A percentile compares a stretch with the other conserved stretches of the same genome.
Evolutionary conservation across 768 basidiomycete genomes (phyloP).

Genomic region (Tricholoma terreum): DNA sequence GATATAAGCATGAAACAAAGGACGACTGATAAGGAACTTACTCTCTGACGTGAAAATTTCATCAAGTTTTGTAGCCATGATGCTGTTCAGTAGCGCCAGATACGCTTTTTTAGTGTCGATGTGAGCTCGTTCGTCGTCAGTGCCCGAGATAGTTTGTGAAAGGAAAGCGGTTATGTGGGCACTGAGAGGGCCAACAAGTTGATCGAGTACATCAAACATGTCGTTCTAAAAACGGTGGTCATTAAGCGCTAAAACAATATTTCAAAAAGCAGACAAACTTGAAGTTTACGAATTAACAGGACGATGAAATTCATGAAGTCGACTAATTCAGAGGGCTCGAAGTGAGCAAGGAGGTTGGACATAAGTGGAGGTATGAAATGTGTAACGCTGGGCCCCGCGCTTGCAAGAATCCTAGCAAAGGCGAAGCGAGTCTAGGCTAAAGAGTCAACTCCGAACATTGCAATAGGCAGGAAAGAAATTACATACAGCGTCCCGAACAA

Average conservation of each 20-base stretch:
- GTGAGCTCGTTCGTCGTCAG: slow-evolving; percentile 81
- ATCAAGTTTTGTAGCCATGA: slow-evolving; percentile 80
- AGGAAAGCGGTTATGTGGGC: slow-evolving; percentile 77
- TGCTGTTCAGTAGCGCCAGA: slow-evolving; percentile 72
- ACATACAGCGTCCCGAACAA: slow-evolving; percentile 89
- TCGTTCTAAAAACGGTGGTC: slow-evolving; percentile 52
- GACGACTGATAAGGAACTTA: slow-evolving; percentile 33
- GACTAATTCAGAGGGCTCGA: slow-evolving; percentile 87
- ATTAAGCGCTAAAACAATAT: not conserved
- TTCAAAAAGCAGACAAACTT: slow-evolving; percentile 43
- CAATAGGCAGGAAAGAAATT: not conserved
- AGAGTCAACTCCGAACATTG: slow-evolving; percentile 3
- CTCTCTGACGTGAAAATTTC: slow-evolving; percentile 85
- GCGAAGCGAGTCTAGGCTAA: slow-evolving; percentile 77
- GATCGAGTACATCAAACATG: slow-evolving; percentile 85
- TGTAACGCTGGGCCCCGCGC: slow-evolving; percentile 83
- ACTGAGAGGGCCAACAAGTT: slow-evolving; percentile 84
- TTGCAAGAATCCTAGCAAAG: slow-evolving; percentile 89
- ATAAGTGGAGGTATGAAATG: slow-evolving; percentile 88
- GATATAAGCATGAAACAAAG: not conserved
- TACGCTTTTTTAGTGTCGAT: slow-evolving; percentile 87
- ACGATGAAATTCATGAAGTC: slow-evolving; percentile 97
- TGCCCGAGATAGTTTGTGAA: slow-evolving; percentile 78
- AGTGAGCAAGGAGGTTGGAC: slow-evolving; percentile 85
- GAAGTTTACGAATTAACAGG: slow-evolving; percentile 85